These are phyloP conservation scores for Tuctoria greenei DNA, from an alignment of 176 grass and related monocot species.

Conservation along the genomic window DNA sequence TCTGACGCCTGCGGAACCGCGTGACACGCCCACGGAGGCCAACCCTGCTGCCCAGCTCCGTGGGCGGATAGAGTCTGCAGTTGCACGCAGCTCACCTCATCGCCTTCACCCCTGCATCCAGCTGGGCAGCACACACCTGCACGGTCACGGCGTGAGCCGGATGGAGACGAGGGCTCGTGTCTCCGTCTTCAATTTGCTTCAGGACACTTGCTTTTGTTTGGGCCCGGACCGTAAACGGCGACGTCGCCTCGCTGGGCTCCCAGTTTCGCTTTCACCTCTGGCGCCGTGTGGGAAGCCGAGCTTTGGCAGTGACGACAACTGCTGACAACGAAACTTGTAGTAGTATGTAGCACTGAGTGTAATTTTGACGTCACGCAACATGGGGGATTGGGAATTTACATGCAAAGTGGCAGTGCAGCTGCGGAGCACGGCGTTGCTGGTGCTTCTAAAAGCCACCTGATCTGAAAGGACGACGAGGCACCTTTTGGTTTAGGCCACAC, in stretches of 20 bases:
- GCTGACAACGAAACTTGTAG: neutral
- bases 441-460: neutral
- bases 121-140: neutral
- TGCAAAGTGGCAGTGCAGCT: neutral
- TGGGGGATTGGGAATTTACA: neutral
- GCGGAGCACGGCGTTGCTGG: neutral
- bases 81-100: neutral
- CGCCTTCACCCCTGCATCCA: neutral
- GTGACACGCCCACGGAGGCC: neutral
- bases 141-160: neutral
- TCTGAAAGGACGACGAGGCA: no score
- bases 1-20: neutral
- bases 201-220: neutral
- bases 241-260: neutral
- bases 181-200: neutral
- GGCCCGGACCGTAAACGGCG: neutral
- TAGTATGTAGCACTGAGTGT: neutral
- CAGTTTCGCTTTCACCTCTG: neutral
- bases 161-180: neutral
- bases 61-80: conserved; percentile 27
- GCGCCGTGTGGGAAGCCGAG: conserved; percentile 13
- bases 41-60: neutral
- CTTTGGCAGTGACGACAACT: neutral
- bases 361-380: neutral
- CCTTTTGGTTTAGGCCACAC: neutral